These are phyloP conservation scores for Poterioochromonas sp. DNA, from an alignment of 352 stramenopile genomes.

Conservation along the genomic window DNA sequence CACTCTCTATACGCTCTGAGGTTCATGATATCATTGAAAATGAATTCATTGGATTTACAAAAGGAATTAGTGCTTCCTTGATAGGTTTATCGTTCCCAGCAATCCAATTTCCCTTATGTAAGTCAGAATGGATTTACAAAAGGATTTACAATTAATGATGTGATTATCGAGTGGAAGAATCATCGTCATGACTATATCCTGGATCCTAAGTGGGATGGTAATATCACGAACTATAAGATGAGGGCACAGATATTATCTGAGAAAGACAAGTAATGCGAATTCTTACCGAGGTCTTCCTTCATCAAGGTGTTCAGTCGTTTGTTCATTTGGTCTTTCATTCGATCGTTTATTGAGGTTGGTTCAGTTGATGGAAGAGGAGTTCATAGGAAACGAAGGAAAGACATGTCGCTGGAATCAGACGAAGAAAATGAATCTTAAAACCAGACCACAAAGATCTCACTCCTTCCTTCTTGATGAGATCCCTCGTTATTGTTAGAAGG, in stretches of 20 bases:
- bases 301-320: too few relatives aligned
- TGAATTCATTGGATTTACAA: slow-evolving; percentile 40
- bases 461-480: slow-evolving; percentile 29
- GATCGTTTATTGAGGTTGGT: too few relatives aligned
- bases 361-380: slow-evolving; percentile 25
- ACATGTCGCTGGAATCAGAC: slow-evolving; percentile 35
- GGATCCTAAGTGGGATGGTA: too few relatives aligned
- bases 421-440: slow-evolving; percentile 36
- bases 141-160: too few relatives aligned
- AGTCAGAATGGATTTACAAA: too few relatives aligned
- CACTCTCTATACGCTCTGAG: slow-evolving; percentile 31
- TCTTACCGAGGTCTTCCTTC: too few relatives aligned
- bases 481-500: neutral
- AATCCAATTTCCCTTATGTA: slow-evolving; percentile 41
- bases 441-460: slow-evolving; percentile 36
- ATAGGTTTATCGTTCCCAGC: slow-evolving; percentile 38
- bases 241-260: too few relatives aligned
- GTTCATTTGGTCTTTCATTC: too few relatives aligned
- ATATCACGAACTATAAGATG: too few relatives aligned
- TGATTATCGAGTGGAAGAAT: too few relatives aligned
- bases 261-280: too few relatives aligned
- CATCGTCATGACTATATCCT: too few relatives aligned
- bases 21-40: slow-evolving; percentile 36
- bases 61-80: slow-evolving; percentile 35
- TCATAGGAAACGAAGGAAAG: slow-evolving; percentile 39